Base-by-base conservation (phyloP, 352 stramenopile species). In the Pythium inflatum region DNA sequence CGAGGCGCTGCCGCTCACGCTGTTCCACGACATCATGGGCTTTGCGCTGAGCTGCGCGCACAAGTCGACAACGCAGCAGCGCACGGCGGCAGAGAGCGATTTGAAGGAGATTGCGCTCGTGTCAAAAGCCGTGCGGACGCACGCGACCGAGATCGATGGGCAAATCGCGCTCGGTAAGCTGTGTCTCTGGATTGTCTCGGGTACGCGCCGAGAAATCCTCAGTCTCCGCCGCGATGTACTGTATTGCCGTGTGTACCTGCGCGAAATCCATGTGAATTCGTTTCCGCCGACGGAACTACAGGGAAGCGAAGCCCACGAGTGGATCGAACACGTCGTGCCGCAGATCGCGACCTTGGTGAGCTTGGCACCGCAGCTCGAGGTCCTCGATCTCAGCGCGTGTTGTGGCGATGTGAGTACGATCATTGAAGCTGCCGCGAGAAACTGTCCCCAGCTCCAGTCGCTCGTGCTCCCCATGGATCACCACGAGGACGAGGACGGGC, bases 1-100 rank as follows among this genome's bases (percentile, higher is more conserved):
- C 22, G 55, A 62, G 45, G 16, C 31, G 31, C 34, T 66, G 59
- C 59, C 59, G 30, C 45, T 33, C 20, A 8, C 59, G 59, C 59
- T 66, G 0, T 66, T 66, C 45, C 49, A 66, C 57, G 41, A 64
- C 57, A 36, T 64, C 3, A 27, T 64, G 41, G 40, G n/a, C 9
- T 64, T 64, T 25, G 25, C 27, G 16, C 16, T 60, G 25, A 12
- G 28, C 14, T 64, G 41, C 20, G 41, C 45, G 11, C 41, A 64
- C 57, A 51, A 64, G 36, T 40, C 28, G 40, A 25, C 41, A 20
- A 30, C n/a, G 5, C 27, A 45, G 25, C 24, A n/a, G 57, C 28
- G 20, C 22, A 46, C 57, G 18, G 4, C 16, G 25, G 45, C 31
- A 27, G 33, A 55, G 57, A 6, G 43, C 41, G 57, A 54, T 20